Evolutionary conservation across 768 basidiomycete genomes (phyloP).

Genomic region (Mrakia hoshinonis): DNA sequence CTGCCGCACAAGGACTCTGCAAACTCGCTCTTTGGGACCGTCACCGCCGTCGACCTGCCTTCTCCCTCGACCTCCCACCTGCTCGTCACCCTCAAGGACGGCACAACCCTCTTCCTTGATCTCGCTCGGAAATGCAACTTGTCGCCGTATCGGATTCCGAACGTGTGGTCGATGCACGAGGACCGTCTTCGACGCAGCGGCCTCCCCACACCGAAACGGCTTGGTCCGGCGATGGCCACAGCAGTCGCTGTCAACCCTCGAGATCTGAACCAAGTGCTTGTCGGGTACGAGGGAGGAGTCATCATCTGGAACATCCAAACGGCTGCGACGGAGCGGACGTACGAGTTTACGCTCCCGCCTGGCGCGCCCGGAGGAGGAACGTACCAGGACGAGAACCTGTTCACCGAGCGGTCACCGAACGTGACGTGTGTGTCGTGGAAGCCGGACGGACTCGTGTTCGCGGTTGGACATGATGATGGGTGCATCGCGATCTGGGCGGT

Average conservation of each 20-base stretch:
- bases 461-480: conserved; percentile 63
- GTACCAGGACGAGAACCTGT: conserved; percentile 51
- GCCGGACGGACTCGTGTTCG: conserved; percentile 64
- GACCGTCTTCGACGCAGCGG: conserved; percentile 49
- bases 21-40: conserved; percentile 33
- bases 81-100: conserved; percentile 50
- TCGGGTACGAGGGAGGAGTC: conserved; percentile 42
- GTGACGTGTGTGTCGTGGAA: conserved; percentile 66
- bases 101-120: conserved; percentile 66
- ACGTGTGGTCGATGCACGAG: conserved; percentile 67
- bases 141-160: conserved; percentile 61
- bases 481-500: conserved; percentile 74
- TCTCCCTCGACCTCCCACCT: conserved; percentile 64
- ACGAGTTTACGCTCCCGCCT: conserved; percentile 62
- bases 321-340: conserved; percentile 47
- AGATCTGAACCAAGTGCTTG: conserved; percentile 34
- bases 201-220: conserved; percentile 31
- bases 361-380: conserved; percentile 69
- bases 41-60: conserved; percentile 47
- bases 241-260: conserved; percentile 47
- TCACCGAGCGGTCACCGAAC: conserved; percentile 59
- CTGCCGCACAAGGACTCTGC: conserved; percentile 43
- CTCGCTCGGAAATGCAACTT: conserved; percentile 54
- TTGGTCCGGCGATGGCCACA: conserved; percentile 47
- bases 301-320: conserved; percentile 43